A percentile compares a stretch with the other conserved stretches of the same genome.
phyloP scores from a whole-genome alignment of 208 protist species.

The Acanthamoeba divionensis region DNA sequence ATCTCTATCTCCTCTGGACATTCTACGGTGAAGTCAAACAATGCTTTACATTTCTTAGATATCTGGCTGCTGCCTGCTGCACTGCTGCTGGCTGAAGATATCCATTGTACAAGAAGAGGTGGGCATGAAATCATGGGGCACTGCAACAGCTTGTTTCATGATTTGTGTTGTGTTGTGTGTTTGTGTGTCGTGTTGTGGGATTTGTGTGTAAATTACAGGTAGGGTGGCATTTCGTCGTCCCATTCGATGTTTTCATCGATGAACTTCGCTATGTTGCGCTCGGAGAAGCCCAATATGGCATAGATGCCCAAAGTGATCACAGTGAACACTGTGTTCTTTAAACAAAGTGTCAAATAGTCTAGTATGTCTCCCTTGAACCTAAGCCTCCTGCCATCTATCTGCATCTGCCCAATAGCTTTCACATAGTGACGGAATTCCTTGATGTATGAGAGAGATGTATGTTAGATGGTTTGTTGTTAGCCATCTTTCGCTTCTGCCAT shows the following conservation, averaged over 20 bases:
- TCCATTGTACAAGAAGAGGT: too few relatives aligned
- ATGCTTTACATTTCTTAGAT: too few relatives aligned
- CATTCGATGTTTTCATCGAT: neutral
- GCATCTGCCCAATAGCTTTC: neutral
- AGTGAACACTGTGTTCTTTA: neutral
- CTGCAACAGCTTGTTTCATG: too few relatives aligned
- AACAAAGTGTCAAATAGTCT: neutral
- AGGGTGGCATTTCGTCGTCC: neutral
- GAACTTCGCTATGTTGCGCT: neutral
- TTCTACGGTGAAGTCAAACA: too few relatives aligned
- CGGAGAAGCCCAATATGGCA: neutral
- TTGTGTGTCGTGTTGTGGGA: too few relatives aligned
- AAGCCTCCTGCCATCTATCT: neutral
- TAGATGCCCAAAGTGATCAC: neutral
- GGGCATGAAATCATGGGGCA: too few relatives aligned
- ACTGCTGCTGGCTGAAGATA: too few relatives aligned
- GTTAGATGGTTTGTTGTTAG: neutral
- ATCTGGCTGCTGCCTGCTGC: too few relatives aligned
- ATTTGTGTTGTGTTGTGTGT: too few relatives aligned
- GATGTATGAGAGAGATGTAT: neutral
- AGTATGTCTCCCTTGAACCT: neutral
- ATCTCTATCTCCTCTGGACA: too few relatives aligned
- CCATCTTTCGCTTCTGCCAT: neutral
- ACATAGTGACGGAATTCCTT: neutral
- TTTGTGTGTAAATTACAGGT: too few relatives aligned